phyloP scores from a whole-genome alignment of 768 basidiomycete genomes.

The Pleurotus sapidus region DNA sequence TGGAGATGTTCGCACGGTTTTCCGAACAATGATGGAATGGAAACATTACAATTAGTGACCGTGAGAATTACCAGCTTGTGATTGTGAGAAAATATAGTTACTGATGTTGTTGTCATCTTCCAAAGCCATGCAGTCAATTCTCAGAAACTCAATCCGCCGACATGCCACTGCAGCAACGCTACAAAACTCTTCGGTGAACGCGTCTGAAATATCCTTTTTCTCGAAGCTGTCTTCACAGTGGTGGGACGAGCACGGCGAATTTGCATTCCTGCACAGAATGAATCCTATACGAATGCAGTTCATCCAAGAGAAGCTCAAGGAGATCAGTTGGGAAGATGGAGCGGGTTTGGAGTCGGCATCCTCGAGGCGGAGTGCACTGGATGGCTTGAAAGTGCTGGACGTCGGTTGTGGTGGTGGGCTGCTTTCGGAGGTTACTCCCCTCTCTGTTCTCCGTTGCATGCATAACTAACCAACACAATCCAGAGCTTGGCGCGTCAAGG shows the following conservation, averaged over 20 bases:
- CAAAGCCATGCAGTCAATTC: background rate
- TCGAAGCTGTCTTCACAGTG: slow-evolving; percentile 85
- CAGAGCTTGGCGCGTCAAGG: slow-evolving; percentile 88
- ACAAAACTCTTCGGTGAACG: slow-evolving; percentile 55
- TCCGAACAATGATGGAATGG: background rate
- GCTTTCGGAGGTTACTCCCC: slow-evolving; percentile 77
- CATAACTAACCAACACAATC: background rate
- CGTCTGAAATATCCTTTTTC: slow-evolving; percentile 84
- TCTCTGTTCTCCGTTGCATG: background rate
- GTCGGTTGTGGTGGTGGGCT: slow-evolving; percentile 96
- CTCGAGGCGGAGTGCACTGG: slow-evolving; percentile 36
- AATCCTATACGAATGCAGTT: slow-evolving; percentile 88
- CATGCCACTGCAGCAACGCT: background rate
- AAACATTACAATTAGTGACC: background rate
- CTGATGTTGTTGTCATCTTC: too few relatives aligned
- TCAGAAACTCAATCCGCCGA: background rate
- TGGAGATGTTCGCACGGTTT: slow-evolving; percentile 5
- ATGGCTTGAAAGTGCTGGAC: slow-evolving; percentile 75
- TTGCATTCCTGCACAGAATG: slow-evolving; percentile 87
- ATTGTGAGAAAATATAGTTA: too few relatives aligned
- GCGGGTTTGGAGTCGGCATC: slow-evolving; percentile 22
- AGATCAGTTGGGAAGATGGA: slow-evolving; percentile 55
- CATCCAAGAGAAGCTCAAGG: slow-evolving; percentile 71
- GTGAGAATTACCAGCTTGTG: too few relatives aligned
- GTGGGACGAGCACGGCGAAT: slow-evolving; percentile 96